Evolutionary conservation across 2,329 filamentous ascomycete genomes (phyloP).

Genomic region (Microsporum canis): DNA sequence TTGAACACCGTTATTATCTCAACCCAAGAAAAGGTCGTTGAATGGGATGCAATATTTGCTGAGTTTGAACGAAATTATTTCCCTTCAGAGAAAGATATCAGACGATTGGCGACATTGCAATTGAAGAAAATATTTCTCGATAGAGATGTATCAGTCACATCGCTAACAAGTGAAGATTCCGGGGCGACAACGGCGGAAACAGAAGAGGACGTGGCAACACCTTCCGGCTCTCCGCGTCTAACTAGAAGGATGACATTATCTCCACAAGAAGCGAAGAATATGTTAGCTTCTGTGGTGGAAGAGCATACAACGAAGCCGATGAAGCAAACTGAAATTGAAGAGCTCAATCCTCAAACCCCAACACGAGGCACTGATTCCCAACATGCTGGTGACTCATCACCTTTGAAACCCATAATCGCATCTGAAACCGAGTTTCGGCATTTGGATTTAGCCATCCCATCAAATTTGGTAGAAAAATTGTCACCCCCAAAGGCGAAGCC

Average conservation of each 20-base stretch:
- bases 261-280: conserved; percentile 52
- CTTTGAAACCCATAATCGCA: conserved; percentile 16
- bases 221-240: conserved; percentile 21
- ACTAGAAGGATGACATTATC: conserved; percentile 40
- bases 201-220: conserved; percentile 22
- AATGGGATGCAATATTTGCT: conserved; percentile 83
- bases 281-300: conserved; percentile 54
- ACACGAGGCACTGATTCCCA: not conserved
- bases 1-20: conserved; percentile 79
- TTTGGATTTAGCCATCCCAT: conserved; percentile 46
- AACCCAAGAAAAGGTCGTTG: conserved; percentile 83
- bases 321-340: conserved; percentile 13
- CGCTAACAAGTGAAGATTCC: conserved; percentile 56
- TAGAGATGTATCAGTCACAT: conserved; percentile 66
- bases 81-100: conserved; percentile 88
- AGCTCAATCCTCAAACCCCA: not conserved
- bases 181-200: conserved; percentile 40
- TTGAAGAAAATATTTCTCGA: conserved; percentile 92
- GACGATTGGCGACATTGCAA: conserved; percentile 80
- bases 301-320: conserved; percentile 42
- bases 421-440: conserved; percentile 47
- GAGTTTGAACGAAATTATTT: conserved; percentile 91
- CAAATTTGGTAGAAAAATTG: conserved; percentile 19
- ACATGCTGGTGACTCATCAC: conserved; percentile 11
- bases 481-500: conserved; percentile 5